These are phyloP conservation scores for Alternaria ventricosa DNA, from an alignment of 2,329 filamentous ascomycete species.

Conservation along the genomic window DNA sequence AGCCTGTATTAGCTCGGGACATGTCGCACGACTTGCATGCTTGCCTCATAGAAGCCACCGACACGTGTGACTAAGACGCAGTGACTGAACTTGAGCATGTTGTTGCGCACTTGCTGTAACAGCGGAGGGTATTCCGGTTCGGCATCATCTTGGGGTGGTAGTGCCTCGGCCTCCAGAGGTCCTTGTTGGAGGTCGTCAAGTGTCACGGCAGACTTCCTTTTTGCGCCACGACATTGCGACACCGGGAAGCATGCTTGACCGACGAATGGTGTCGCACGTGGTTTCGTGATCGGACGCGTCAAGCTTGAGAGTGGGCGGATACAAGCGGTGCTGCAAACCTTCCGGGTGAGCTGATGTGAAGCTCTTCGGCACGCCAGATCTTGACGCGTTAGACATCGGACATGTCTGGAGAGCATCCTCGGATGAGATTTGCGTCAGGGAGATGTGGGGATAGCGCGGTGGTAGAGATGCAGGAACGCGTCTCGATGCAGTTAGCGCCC, in stretches of 20 bases:
- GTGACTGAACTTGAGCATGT: conserved; percentile 89
- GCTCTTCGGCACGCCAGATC: not conserved
- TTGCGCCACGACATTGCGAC: conserved; percentile 47
- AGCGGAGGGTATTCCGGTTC: conserved; percentile 80
- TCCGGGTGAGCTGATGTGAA: not conserved
- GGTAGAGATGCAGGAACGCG: conserved; percentile 21
- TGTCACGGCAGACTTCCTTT: conserved; percentile 46
- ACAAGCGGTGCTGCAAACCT: not conserved
- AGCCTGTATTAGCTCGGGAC: conserved; percentile 13
- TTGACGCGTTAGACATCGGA: conserved; percentile 12
- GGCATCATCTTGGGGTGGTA: conserved; percentile 53
- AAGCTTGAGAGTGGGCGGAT: conserved; percentile 12
- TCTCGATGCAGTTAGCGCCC: conserved; percentile 27
- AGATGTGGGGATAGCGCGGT: not conserved
- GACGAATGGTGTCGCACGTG: conserved; percentile 31
- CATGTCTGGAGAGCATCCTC: conserved; percentile 27
- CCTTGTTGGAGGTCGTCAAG: conserved; percentile 63
- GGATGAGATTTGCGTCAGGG: not conserved
- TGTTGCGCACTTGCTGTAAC: conserved; percentile 81
- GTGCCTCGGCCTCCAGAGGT: conserved; percentile 53
- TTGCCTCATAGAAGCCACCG: conserved; percentile 89
- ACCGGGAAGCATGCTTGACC: conserved; percentile 20
- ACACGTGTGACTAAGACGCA: conserved; percentile 92
- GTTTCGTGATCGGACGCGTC: conserved; percentile 37
- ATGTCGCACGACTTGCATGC: conserved; percentile 2